phyloP scores from a whole-genome alignment of 1,284 basidiomycete genomes.

The Filobasidium uniguttulatum region DNA sequence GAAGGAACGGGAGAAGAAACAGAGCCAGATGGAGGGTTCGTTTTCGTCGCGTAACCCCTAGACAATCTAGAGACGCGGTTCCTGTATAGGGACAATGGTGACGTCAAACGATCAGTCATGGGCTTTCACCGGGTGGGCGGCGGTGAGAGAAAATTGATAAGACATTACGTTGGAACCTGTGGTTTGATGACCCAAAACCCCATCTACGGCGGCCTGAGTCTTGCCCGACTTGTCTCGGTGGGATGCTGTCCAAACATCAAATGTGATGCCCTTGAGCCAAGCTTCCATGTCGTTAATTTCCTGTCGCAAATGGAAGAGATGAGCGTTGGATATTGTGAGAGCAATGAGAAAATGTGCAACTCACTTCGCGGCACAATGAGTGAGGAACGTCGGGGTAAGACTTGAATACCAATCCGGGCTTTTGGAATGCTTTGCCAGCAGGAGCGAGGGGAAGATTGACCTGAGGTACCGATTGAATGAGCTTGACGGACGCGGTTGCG shows the following conservation, averaged over 20 bases:
- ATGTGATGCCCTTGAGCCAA: conserved; percentile 2
- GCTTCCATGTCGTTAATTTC: not conserved
- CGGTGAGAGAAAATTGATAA: not conserved
- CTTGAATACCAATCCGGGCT: conserved; percentile 38
- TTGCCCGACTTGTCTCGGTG: not conserved
- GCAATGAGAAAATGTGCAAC: not conserved
- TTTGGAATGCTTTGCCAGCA: conserved; percentile 23
- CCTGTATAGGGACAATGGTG: too few relatives aligned
- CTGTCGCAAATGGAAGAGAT: not conserved
- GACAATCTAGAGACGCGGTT: conserved; percentile 3
- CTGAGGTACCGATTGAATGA: conserved; percentile 45
- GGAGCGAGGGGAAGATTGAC: conserved; percentile 34
- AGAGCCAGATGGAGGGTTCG: conserved; percentile 1
- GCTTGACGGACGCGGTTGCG: conserved; percentile 44
- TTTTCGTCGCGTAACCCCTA: not conserved
- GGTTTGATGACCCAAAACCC: not conserved
- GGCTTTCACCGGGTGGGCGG: too few relatives aligned
- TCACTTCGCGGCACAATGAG: conserved; percentile 29
- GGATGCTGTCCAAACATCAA: conserved; percentile 1
- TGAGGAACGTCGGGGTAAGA: conserved; percentile 44
- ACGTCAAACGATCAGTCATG: too few relatives aligned
- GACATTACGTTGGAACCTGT: not conserved
- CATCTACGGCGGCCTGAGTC: not conserved
- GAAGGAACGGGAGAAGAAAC: not conserved
- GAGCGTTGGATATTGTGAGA: not conserved